Evolutionary conservation across 192 early-diverging fungal species (phyloP).

Genomic region (Coemansia sp.): DNA sequence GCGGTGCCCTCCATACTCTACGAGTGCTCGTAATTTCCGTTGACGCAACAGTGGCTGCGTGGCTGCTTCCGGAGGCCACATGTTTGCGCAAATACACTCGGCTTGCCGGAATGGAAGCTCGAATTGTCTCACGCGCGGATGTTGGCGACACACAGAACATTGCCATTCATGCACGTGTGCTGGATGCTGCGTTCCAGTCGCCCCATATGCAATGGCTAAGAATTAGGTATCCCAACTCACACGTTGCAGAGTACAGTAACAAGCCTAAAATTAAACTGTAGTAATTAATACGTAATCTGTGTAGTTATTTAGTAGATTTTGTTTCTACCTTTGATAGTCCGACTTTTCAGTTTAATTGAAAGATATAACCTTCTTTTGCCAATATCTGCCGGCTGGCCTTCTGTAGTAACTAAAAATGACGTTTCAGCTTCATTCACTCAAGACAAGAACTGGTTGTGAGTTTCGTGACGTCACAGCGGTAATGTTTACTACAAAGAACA

Average conservation of each 20-base stretch:
- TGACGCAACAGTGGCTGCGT: slow-evolving; percentile 5
- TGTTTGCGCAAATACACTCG: slow-evolving; percentile 3
- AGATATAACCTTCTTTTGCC: no score
- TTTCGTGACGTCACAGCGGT: no score
- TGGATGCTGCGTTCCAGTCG: neutral
- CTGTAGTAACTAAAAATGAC: no score
- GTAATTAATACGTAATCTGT: neutral
- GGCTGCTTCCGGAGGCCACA: slow-evolving; percentile 16
- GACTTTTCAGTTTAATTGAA: no score
- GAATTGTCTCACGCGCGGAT: slow-evolving; percentile 15
- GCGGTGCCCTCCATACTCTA: slow-evolving; percentile 8
- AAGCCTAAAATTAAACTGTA: slow-evolving; percentile 7
- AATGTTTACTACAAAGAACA: neutral
- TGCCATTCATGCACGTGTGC: slow-evolving; percentile 9
- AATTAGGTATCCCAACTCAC: slow-evolving; percentile 19
- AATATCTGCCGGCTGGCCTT: no score
- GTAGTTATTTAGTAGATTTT: no score
- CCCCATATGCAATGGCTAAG: slow-evolving; percentile 9
- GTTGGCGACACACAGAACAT: neutral
- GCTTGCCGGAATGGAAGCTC: slow-evolving; percentile 18
- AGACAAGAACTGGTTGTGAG: no score
- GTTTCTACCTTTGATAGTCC: no score
- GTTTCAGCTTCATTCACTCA: no score
- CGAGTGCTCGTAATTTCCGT: slow-evolving; percentile 16
- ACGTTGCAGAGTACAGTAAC: slow-evolving; percentile 4